phyloP scores from a whole-genome alignment of 495 filamentous ascomycete species.

The Podospora bellae-mahoneyi region DNA sequence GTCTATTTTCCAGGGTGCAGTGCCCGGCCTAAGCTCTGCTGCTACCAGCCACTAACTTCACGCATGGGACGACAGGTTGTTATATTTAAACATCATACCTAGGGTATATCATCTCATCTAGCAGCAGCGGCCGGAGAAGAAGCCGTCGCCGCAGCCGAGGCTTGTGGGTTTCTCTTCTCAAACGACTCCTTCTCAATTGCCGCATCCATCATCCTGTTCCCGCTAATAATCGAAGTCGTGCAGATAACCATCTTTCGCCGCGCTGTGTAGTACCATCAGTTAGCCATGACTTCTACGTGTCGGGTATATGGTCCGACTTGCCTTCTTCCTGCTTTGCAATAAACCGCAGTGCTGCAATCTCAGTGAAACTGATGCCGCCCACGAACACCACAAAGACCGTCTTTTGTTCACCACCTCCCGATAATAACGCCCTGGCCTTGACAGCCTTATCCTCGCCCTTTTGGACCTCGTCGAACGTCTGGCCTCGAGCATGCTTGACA shows the following conservation, averaged over 20 bases:
- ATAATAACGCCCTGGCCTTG: slow-evolving; percentile 79
- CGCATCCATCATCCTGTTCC: slow-evolving; percentile 82
- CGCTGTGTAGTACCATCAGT: slow-evolving; percentile 31
- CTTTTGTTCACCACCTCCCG: slow-evolving; percentile 69
- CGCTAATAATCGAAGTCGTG: slow-evolving; percentile 87
- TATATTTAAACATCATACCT: background rate
- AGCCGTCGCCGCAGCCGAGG: background rate
- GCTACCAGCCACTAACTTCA: background rate
- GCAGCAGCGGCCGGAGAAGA: background rate
- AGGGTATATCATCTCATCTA: slow-evolving; percentile 3
- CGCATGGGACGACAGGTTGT: background rate
- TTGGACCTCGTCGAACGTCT: slow-evolving; percentile 88
- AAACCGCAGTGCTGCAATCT: slow-evolving; percentile 92
- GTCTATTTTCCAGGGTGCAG: background rate
- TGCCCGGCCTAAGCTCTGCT: background rate
- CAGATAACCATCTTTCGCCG: slow-evolving; percentile 83
- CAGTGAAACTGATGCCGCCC: slow-evolving; percentile 90
- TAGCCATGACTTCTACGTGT: slow-evolving; percentile 14
- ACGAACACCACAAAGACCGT: slow-evolving; percentile 91
- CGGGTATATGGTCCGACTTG: slow-evolving; percentile 28
- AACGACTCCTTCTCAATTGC: slow-evolving; percentile 74
- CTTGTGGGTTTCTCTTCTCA: slow-evolving; percentile 38
- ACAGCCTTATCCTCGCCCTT: slow-evolving; percentile 91
- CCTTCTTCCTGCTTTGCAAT: slow-evolving; percentile 83
- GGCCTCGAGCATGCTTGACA: slow-evolving; percentile 76